phyloP scores from a whole-genome alignment of 2,329 filamentous ascomycete species.

The Anisogramma anomala region DNA sequence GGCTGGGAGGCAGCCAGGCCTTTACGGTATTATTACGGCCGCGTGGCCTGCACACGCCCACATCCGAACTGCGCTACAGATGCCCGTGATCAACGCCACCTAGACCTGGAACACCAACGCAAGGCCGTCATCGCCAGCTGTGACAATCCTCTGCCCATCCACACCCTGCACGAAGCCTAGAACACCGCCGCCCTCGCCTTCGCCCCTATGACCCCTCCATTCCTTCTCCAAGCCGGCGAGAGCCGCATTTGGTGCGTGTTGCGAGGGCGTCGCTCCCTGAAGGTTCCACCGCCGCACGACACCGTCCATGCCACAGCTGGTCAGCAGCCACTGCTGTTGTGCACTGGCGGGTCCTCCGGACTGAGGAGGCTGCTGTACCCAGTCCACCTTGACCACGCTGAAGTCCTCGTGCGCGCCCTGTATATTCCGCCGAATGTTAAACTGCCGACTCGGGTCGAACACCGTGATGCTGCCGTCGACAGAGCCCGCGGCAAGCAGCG shows the following conservation, averaged over 20 bases:
- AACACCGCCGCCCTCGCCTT: constrained; percentile 78
- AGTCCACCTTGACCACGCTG: constrained; percentile 87
- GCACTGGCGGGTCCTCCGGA: constrained; percentile 13
- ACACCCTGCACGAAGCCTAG: constrained; percentile 80
- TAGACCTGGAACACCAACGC: constrained; percentile 55
- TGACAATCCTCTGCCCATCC: constrained; percentile 64
- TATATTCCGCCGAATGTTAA: constrained; percentile 75
- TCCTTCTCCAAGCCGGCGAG: constrained; percentile 66
- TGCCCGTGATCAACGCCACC: not conserved
- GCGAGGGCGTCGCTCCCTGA: constrained; percentile 31
- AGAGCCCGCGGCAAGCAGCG: constrained; percentile 50
- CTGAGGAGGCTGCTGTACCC: constrained; percentile 48
- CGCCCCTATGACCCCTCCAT: constrained; percentile 80
- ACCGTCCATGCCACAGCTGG: constrained; percentile 84
- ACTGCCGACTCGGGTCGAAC: constrained; percentile 76
- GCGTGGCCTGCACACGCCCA: too few species aligned
- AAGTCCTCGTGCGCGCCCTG: constrained; percentile 75
- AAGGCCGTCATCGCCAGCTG: constrained; percentile 78
- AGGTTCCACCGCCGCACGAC: constrained; percentile 82
- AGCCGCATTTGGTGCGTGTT: constrained; percentile 26
- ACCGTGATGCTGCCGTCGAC: constrained; percentile 71
- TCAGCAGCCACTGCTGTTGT: constrained; percentile 56
- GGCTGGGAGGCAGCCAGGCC: too few species aligned
- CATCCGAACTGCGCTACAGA: too few species aligned
- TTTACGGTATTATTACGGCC: too few species aligned